Base-by-base conservation (phyloP, 441 rosid species). In the California macrophylla region DNA sequence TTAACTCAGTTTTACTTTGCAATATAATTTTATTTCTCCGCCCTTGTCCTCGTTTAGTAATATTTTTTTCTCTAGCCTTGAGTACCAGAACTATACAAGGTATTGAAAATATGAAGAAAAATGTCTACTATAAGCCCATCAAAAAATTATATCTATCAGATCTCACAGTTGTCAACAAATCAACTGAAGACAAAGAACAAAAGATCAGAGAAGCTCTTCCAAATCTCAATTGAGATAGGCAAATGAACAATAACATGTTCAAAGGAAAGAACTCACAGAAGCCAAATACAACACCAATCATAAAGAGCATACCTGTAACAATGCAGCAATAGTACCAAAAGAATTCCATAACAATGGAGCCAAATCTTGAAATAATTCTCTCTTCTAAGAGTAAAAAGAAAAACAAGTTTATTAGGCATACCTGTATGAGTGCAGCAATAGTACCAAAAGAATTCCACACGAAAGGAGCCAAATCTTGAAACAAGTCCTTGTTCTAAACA, bases 301-400 rank as follows among this genome's bases (percentile, higher is more conserved):
- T 73, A 72, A 67, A 76, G 67, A 29, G 69, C 83, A 79, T 83
- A 89, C 98, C 98, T 90, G 98, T 76, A 90, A 80, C 29, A 92
- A 83, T 68, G 89, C 90, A 76, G 91, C 81, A 86, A 88, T 79
- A 77, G 85, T 88, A 80, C 89, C 89, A 82, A 80, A 80, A 71
- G 92, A 89, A 82, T 86, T 85, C 97, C 96, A 89, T 86, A 91
- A 77, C 58, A 89, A 82, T 66, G 95, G 93, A 66, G 93, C 93
- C 85, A 91, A 78, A 89, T 89, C 93, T 82, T 89, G 97, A 85
- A 89, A 89, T 61, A 89, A 75, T 76, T 89, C 93, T 83, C 95
- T 84, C 86, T 86, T 89, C 93, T 87, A 70, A 82, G 86, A 72
- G 7, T 64, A 74, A 65, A 76, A 77, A 69, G 50, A 78, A 80